Conservation (phyloP, 2,329 filamentous ascomycete species). For the Periconia sp. region DNA sequence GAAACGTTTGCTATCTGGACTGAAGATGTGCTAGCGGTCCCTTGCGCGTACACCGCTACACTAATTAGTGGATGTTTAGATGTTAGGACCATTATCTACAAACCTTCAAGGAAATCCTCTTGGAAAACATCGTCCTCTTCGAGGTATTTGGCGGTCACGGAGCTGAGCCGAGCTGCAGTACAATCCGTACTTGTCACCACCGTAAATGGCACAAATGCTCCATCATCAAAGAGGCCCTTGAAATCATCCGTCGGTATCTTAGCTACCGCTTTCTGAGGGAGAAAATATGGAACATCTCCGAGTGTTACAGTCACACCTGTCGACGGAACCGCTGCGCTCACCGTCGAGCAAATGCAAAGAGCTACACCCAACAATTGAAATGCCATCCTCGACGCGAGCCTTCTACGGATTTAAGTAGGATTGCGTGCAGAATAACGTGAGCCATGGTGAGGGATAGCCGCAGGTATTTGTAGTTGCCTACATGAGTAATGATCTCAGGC, state of each 20-base stretch:
- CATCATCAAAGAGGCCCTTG: constrained; percentile 22
- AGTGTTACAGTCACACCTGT: constrained; percentile 28
- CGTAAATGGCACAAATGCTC: constrained; percentile 46
- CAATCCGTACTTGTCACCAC: constrained; percentile 38
- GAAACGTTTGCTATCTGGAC: constrained; percentile 19
- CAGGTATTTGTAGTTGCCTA: no score
- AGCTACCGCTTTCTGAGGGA: constrained; percentile 45
- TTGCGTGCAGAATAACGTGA: no score
- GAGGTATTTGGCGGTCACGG: constrained; percentile 34
- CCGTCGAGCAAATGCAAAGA: background rate
- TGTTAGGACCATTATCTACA: background rate
- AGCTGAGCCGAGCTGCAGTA: constrained; percentile 24
- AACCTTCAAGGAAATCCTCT: constrained; percentile 46
- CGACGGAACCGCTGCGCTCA: background rate
- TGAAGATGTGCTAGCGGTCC: constrained; percentile 7
- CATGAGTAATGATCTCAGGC: no score
- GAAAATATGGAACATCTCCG: constrained; percentile 48
- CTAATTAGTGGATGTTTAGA: background rate
- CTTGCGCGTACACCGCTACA: constrained; percentile 30
- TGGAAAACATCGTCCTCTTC: constrained; percentile 51
- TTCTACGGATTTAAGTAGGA: no score
- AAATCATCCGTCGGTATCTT: constrained; percentile 34
- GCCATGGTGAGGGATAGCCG: no score
- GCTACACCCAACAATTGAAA: no score
- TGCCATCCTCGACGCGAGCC: no score